Base-by-base conservation (phyloP, 2,329 filamentous ascomycete species). In the Microdochium bolleyi region DNA sequence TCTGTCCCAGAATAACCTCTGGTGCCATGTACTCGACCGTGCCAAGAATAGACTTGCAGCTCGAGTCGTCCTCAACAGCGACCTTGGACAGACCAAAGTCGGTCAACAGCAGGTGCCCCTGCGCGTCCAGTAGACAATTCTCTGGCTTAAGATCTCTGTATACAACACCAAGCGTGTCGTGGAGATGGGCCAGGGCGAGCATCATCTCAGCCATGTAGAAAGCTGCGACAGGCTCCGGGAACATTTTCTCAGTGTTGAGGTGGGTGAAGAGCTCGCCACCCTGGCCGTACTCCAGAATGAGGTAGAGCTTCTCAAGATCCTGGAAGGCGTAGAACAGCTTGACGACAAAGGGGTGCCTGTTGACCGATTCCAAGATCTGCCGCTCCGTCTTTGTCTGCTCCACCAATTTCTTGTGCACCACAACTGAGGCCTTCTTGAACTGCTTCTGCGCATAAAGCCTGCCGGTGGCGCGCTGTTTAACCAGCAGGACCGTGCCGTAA, bases 131-230 rank as follows among this genome's bases (percentile, higher is more conserved):
- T 24, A 99, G 85, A 64, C 92, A 97, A 69, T 99, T 99, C 70
- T 99, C 94, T 0, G 94, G 94, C 75, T 99, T 99, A 54, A 99
- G 78, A 66, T 99, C 94, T 56, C 94, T 89, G 71, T 99, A 99
- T 58, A 99, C 87, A 50, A 99, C 92, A 16, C 94, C 92, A 22
- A 97, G 83, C 57, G 87, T 91, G 60, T 88, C 85, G 72, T 99
- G 94, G 24, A 99, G 80, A 69, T 99, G 92, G 37, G 92, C 89
- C 49, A 99, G 81, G 27, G 94, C 95, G 24, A 99, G 82, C 3
- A 96, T 84, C 84, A 99, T 95, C 73, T 99, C 92, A 0, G 91
- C 95, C 89, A 97, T 95, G 78, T 99, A 99, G 70, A 97, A 99
- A 1, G 92, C 89, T 0, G 92, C 88, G 2, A 87, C 87, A 16